Conservation (phyloP, 352 stramenopile species). For the Lagenidium giganteum region DNA sequence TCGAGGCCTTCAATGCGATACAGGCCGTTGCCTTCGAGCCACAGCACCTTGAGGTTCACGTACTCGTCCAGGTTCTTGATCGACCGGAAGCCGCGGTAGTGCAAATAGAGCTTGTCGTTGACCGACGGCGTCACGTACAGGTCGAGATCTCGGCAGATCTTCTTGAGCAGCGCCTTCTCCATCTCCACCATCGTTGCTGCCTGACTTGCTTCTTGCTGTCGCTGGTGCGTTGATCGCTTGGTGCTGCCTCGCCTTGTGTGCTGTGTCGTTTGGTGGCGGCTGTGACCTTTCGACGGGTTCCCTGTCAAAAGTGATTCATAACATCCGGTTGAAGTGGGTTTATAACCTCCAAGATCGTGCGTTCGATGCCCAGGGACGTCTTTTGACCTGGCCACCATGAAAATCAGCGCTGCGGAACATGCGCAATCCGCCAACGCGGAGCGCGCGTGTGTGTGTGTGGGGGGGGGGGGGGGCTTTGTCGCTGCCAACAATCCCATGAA, state of each 20-base stretch:
- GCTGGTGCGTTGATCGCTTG: not conserved
- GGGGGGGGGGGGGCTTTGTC: too few relatives aligned
- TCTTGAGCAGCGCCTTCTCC: constrained; percentile 83
- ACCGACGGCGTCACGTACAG: constrained; percentile 89
- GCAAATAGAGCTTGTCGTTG: constrained; percentile 96
- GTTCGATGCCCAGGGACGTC: too few relatives aligned
- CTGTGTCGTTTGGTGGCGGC: too few relatives aligned
- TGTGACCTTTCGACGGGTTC: too few relatives aligned
- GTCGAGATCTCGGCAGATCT: constrained; percentile 88
- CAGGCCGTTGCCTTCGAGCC: constrained; percentile 93
- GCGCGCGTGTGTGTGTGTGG: too few relatives aligned
- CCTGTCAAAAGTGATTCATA: too few relatives aligned
- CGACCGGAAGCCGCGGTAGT: constrained; percentile 93
- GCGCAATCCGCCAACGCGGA: too few relatives aligned
- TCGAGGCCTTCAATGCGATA: constrained; percentile 87
- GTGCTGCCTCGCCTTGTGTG: not conserved
- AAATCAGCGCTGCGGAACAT: too few relatives aligned
- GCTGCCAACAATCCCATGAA: too few relatives aligned
- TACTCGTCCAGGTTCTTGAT: constrained; percentile 96
- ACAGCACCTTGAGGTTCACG: constrained; percentile 91
- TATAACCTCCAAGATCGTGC: too few relatives aligned
- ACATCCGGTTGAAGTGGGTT: too few relatives aligned
- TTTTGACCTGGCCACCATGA: too few relatives aligned
- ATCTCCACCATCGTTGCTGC: constrained; percentile 73
- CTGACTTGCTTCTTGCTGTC: not conserved